Percentiles rank a stretch among this genome's conserved stretches.
These are phyloP conservation scores for Tetrahymena borealis DNA, from an alignment of 73 alveolate species.

Conservation along the genomic window DNA sequence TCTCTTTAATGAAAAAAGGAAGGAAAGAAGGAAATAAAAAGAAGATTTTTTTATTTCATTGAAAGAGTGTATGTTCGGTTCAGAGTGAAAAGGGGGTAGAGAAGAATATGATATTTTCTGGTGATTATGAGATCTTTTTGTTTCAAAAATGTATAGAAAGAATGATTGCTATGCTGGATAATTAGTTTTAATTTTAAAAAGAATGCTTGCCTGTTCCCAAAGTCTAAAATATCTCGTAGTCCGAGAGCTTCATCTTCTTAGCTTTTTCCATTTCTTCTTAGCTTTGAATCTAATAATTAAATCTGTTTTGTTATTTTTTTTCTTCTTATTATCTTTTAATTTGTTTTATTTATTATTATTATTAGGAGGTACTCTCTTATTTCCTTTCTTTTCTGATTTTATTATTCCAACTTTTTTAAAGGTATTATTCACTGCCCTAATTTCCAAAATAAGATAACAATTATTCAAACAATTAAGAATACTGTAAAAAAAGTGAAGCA, in stretches of 20 bases:
- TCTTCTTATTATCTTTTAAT: neutral
- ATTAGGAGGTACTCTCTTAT: neutral
- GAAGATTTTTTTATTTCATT: no score
- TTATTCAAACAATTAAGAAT: neutral
- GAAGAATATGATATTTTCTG: no score
- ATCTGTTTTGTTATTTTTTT: neutral
- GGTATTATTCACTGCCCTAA: neutral
- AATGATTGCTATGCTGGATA: no score
- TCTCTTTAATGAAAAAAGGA: no score
- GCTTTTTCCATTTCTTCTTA: conserved; percentile 32
- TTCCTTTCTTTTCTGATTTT: neutral
- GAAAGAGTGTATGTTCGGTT: no score
- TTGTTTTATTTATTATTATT: neutral
- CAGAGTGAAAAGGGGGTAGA: no score
- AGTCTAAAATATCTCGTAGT: conserved; percentile 57
- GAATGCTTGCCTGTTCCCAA: conserved; percentile 80
- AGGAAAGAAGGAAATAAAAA: no score
- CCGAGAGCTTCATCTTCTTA: conserved; percentile 49
- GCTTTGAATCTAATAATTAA: neutral
- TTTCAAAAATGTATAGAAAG: no score
- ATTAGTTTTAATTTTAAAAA: neutral
- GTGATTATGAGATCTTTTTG: no score
- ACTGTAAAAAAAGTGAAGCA: neutral
- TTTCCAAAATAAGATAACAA: neutral
- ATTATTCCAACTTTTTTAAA: neutral